These are phyloP conservation scores for Incumbomyces delicatus DNA, from an alignment of 2,329 filamentous ascomycete species.

Conservation along the genomic window DNA sequence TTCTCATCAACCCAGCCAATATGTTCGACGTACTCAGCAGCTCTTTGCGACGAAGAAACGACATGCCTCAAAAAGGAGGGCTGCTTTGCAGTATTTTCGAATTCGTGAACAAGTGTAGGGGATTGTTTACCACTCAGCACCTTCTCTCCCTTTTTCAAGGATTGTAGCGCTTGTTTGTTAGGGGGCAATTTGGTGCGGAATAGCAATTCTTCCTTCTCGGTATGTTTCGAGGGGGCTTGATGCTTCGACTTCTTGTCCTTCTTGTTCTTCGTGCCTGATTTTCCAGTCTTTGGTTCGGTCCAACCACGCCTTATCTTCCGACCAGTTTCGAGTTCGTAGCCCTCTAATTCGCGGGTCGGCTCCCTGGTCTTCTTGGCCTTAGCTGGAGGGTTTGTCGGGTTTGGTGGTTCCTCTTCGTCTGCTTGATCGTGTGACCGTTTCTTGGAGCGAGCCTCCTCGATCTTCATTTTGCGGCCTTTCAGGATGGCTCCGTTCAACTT, in stretches of 20 bases:
- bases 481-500: slow-evolving; percentile 81
- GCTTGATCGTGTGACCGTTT: slow-evolving; percentile 38
- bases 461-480: slow-evolving; percentile 72
- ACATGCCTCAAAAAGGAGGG: slow-evolving; percentile 66
- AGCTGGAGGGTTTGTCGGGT: slow-evolving; percentile 24
- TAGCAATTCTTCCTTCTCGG: slow-evolving; percentile 67
- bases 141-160: slow-evolving; percentile 40
- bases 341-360: slow-evolving; percentile 42
- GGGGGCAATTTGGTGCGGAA: slow-evolving; percentile 74
- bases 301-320: slow-evolving; percentile 82
- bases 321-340: slow-evolving; percentile 60
- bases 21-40: slow-evolving; percentile 64
- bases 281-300: slow-evolving; percentile 54
- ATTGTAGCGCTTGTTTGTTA: slow-evolving; percentile 28
- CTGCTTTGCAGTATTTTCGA: slow-evolving; percentile 72
- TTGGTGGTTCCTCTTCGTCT: slow-evolving; percentile 24
- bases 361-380: slow-evolving; percentile 41
- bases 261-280: slow-evolving; percentile 32
- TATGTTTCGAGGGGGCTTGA: slow-evolving; percentile 64
- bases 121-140: slow-evolving; percentile 53
- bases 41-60: slow-evolving; percentile 36
- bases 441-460: slow-evolving; percentile 68
- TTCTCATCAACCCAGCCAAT: slow-evolving; percentile 79
- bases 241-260: slow-evolving; percentile 41
- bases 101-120: slow-evolving; percentile 74